phyloP scores from a whole-genome alignment of 768 basidiomycete genomes.

The Paxillus involutus region DNA sequence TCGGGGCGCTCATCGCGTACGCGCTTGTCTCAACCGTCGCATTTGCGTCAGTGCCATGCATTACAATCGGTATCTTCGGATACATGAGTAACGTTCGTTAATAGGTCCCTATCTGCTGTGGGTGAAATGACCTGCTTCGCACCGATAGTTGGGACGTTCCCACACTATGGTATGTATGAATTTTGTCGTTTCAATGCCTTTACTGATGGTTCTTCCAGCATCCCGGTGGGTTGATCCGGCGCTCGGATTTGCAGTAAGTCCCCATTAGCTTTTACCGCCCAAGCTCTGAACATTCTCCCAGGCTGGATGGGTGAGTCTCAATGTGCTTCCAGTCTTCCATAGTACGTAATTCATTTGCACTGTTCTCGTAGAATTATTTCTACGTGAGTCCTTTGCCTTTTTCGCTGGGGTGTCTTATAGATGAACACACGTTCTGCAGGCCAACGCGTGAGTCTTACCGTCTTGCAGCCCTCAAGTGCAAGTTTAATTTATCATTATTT shows the following conservation, averaged over 20 bases:
- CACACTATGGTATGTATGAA: constrained; percentile 54
- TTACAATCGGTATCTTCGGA: constrained; percentile 26
- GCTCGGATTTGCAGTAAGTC: constrained; percentile 58
- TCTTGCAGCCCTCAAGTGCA: neutral
- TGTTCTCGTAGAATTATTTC: constrained; percentile 48
- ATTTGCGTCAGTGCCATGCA: constrained; percentile 45
- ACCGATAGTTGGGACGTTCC: constrained; percentile 77
- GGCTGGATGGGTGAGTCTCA: constrained; percentile 34
- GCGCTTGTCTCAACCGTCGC: constrained; percentile 63
- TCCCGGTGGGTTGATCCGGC: constrained; percentile 60
- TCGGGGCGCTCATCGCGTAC: constrained; percentile 68
- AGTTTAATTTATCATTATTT: neutral
- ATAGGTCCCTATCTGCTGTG: constrained; percentile 59
- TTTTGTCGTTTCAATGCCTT: no score
- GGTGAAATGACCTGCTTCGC: constrained; percentile 81
- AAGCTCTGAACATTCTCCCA: neutral
- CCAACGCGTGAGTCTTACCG: constrained; percentile 6
- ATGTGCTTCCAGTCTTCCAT: neutral
- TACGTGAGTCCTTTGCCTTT: constrained; percentile 36
- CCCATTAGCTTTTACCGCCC: neutral
- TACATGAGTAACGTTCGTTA: neutral
- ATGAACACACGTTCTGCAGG: neutral
- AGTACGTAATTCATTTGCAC: neutral
- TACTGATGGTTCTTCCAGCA: constrained; percentile 29
- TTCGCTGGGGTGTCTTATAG: neutral